Evolutionary conservation across 495 filamentous ascomycete genomes (phyloP), one percentile per base, ranked within the genome.

Genomic region (Pyronema omphalodes): DNA sequence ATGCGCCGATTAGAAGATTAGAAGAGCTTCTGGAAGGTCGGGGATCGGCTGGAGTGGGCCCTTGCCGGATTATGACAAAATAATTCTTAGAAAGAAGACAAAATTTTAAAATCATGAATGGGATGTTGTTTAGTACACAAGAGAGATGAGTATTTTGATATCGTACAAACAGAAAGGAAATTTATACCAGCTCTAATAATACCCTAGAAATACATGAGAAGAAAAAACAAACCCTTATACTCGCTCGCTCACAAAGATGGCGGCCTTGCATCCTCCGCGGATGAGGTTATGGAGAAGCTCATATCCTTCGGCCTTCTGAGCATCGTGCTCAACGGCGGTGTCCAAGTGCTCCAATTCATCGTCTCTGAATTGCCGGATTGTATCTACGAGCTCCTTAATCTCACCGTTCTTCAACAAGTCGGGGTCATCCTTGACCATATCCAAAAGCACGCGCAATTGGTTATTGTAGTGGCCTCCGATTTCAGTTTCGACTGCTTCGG

Each of bases 331-430:
- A 7, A 98, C 83, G 1, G 91, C 91, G 69, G 93, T 86, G 67
- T 98, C 91, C 65, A 96, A 66, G 70, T 98, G 91, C 69, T 98
- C 93, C 51, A 98, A 70, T 70, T 98, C 91, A 69, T 98, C 91
- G 68, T 98, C 93, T 17, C 91, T 74, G 65, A 94, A 94, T 59
- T 81, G 71, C 57, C 88, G 77, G 57, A 96, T 75, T 18, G 79
- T 83, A 29, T 68, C 64, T 35, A 93, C 71, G 64, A 98, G 71
- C 19, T 79, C 77, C 62, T 71, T 76, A 51, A 98, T 63, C 68
- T 96, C 91, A 29, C 88, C 84, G 5, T 89, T 86, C 36, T 79
- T 74, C 29, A 87, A 83, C 6, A 93, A 68, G 46, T 82, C 52
- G 1, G 52, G 52, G 4, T 87, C 88, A 41, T 73, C 65, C 15